Percentiles rank a stretch among this genome's conserved stretches.
Evolutionary conservation across 1,284 basidiomycete species (phyloP).

Genomic region (Pholiota adiposa): DNA sequence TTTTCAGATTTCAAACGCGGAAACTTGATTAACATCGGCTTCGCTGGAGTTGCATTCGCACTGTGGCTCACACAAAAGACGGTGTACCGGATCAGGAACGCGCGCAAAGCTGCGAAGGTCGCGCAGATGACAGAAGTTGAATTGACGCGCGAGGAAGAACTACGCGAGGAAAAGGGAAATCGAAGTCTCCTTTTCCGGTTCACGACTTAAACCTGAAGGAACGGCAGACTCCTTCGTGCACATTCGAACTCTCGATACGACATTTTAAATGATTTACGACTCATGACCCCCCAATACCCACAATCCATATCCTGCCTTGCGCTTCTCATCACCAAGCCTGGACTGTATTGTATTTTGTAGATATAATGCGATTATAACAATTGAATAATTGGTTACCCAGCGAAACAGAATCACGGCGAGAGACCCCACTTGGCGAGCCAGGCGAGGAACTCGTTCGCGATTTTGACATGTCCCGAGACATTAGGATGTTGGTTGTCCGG

Average conservation of each 20-base stretch:
- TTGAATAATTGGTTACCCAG: not conserved
- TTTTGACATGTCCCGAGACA: constrained; percentile 50
- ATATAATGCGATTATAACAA: not conserved
- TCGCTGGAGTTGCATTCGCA: constrained; percentile 34
- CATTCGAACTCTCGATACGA: not conserved
- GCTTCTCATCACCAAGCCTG: not conserved
- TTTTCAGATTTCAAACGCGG: constrained; percentile 40
- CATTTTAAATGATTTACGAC: not conserved
- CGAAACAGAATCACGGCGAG: constrained; percentile 1
- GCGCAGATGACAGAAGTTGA: constrained; percentile 29
- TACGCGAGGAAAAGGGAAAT: constrained; percentile 36
- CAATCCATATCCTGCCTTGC: constrained; percentile 4
- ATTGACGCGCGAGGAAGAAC: constrained; percentile 28
- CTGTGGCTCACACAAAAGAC: constrained; percentile 40
- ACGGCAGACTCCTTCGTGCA: not conserved
- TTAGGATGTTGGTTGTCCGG: constrained; percentile 56
- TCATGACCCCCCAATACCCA: constrained; percentile 7
- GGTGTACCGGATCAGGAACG: constrained; percentile 34
- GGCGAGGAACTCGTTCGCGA: constrained; percentile 45
- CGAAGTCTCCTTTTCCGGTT: constrained; percentile 37
- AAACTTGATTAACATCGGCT: constrained; percentile 42
- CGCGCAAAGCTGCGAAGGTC: constrained; percentile 25
- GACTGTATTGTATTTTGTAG: not conserved
- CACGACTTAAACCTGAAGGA: constrained; percentile 29
- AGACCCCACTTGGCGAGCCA: constrained; percentile 25